These are phyloP conservation scores for Sarcodon sp. DNA, from an alignment of 768 basidiomycete species.

Conservation along the genomic window DNA sequence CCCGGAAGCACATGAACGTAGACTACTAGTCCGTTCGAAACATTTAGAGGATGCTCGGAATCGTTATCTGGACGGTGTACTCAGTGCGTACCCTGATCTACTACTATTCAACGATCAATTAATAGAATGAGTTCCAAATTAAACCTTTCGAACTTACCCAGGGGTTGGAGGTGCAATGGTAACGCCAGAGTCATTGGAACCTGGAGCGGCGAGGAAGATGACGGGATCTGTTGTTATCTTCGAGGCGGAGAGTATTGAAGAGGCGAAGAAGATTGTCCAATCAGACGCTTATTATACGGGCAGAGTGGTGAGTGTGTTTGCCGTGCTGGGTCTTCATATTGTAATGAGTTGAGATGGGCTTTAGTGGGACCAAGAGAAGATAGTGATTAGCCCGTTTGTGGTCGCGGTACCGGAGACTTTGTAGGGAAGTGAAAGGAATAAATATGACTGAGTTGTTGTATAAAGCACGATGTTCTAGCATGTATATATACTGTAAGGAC, in stretches of 20 bases:
- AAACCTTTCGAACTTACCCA: constrained; percentile 10
- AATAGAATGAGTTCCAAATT: too few species aligned
- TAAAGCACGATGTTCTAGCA: too few species aligned
- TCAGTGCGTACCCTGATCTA: constrained; percentile 48
- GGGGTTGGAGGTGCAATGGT: constrained; percentile 47
- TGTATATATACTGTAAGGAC: too few species aligned
- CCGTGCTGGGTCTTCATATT: background rate
- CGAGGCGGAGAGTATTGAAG: constrained; percentile 40
- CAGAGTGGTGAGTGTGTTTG: constrained; percentile 24
- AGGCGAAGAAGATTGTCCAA: constrained; percentile 24
- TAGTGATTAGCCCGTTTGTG: constrained; percentile 32
- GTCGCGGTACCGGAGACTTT: too few species aligned
- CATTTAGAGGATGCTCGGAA: constrained; percentile 37
- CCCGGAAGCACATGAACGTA: constrained; percentile 38
- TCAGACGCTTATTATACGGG: constrained; percentile 28
- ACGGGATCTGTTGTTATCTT: constrained; percentile 46
- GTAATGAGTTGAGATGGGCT: constrained; percentile 1
- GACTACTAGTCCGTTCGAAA: constrained; percentile 37
- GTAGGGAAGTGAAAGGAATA: too few species aligned
- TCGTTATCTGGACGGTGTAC: constrained; percentile 26
- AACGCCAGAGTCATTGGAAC: constrained; percentile 42
- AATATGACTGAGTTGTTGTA: too few species aligned
- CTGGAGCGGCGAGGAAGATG: constrained; percentile 37
- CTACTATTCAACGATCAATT: background rate
- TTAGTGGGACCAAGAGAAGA: constrained; percentile 47